Percentiles rank a stretch among this genome's conserved stretches.
Evolutionary conservation across 441 rosid genomes (phyloP).

Genomic region (Syzygium malaccense): DNA sequence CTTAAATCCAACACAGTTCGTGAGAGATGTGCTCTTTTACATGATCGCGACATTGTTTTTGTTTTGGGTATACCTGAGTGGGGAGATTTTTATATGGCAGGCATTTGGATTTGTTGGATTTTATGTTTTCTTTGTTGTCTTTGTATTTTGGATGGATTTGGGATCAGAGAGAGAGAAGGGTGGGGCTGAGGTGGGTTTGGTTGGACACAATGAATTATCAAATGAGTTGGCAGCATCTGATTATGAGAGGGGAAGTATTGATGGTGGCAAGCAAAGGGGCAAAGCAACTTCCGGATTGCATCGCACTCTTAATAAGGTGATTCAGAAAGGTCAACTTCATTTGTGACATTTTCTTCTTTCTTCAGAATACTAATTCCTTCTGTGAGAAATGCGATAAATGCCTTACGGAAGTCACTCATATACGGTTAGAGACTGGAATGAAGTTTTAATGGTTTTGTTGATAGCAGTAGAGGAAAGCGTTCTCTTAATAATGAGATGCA

Average conservation of each 20-base stretch:
- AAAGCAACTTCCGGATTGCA: not conserved
- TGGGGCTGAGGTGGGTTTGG: slow-evolving; percentile 2
- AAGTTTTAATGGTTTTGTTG: not conserved
- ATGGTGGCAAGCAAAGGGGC: slow-evolving; percentile 18
- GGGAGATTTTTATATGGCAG: slow-evolving; percentile 93
- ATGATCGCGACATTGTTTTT: slow-evolving; percentile 56
- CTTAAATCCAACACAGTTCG: slow-evolving; percentile 60
- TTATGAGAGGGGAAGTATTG: slow-evolving; percentile 10
- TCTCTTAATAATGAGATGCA: not conserved
- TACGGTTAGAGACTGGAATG: not conserved
- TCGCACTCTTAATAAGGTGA: not conserved
- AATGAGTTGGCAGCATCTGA: not conserved
- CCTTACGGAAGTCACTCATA: not conserved
- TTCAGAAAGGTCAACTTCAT: not conserved
- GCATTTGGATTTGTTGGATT: slow-evolving; percentile 81
- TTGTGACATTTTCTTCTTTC: not conserved
- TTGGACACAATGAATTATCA: not conserved
- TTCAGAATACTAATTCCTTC: not conserved
- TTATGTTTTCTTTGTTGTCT: slow-evolving; percentile 80
- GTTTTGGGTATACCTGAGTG: slow-evolving; percentile 91
- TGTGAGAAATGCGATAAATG: not conserved
- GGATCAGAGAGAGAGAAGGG: slow-evolving; percentile 12
- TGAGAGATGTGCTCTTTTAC: slow-evolving; percentile 83
- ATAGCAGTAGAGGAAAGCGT: not conserved
- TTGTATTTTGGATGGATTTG: slow-evolving; percentile 95